These are phyloP conservation scores for Aureobasidium namibiae DNA, from an alignment of 2,329 filamentous ascomycete genomes.

Conservation along the genomic window DNA sequence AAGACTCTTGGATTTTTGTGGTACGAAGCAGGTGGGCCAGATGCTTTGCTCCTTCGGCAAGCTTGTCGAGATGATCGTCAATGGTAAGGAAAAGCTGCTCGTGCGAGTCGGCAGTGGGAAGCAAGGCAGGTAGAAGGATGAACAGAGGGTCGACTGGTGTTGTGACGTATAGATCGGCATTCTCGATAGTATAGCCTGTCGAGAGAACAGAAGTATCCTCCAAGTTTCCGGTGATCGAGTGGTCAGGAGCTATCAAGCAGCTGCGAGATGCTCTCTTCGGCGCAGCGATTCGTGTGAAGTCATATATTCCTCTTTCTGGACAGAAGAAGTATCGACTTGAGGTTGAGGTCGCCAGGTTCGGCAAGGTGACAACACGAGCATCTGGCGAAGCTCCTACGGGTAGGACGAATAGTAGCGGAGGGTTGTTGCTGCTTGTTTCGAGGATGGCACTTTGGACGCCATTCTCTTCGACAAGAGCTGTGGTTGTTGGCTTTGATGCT, in stretches of 20 bases:
- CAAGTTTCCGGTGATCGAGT: constrained; percentile 11
- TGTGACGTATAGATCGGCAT: constrained; percentile 70
- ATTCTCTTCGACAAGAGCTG: constrained; percentile 13
- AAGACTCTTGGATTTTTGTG: constrained; percentile 38
- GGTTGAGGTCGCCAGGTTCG: constrained; percentile 43
- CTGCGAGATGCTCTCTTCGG: constrained; percentile 45
- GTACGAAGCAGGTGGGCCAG: constrained; percentile 46
- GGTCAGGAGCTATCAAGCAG: constrained; percentile 42
- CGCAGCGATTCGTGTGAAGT: constrained; percentile 51
- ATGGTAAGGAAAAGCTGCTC: constrained; percentile 60
- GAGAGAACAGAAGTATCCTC: background rate
- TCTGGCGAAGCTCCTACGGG: constrained; percentile 44
- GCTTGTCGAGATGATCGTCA: constrained; percentile 63
- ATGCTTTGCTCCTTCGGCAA: constrained; percentile 49
- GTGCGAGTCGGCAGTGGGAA: constrained; percentile 35
- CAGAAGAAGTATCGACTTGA: constrained; percentile 51
- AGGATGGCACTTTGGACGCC: constrained; percentile 21
- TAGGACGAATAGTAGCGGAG: constrained; percentile 49
- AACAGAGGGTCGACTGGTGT: constrained; percentile 81
- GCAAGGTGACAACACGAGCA: constrained; percentile 48
- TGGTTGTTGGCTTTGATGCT: constrained; percentile 19
- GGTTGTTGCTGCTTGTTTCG: constrained; percentile 30
- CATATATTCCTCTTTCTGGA: constrained; percentile 49
- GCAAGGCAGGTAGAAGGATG: constrained; percentile 66
- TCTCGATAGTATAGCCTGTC: constrained; percentile 52